Evolutionary conservation across 768 basidiomycete species (phyloP).

Genomic region (Russula virescens): DNA sequence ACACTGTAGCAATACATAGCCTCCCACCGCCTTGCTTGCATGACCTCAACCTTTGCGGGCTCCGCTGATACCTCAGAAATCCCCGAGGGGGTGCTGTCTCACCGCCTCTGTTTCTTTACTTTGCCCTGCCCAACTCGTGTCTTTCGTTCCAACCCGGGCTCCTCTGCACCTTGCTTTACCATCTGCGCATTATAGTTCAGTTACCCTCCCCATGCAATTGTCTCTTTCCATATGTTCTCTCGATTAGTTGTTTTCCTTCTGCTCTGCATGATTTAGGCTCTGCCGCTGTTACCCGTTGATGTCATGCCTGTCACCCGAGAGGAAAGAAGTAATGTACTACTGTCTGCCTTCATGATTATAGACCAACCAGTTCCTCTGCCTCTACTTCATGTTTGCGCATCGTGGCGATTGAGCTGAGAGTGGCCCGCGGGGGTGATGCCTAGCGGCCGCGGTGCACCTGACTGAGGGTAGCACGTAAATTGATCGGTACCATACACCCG

Average conservation of each 20-base stretch:
- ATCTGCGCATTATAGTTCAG: slow-evolving; percentile 23
- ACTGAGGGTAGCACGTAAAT: slow-evolving; percentile 8
- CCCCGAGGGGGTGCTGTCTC: slow-evolving; percentile 12
- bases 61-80: slow-evolving; percentile 19
- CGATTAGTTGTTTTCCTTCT: slow-evolving; percentile 14
- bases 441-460: slow-evolving; percentile 6
- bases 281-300: slow-evolving; percentile 13
- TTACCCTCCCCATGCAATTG: slow-evolving; percentile 17
- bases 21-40: slow-evolving; percentile 13
- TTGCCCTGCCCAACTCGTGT: slow-evolving; percentile 14
- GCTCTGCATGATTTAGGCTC: slow-evolving; percentile 16
- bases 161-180: slow-evolving; percentile 18
- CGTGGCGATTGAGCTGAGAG: not conserved
- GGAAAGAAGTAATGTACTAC: slow-evolving; percentile 21
- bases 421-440: not conserved
- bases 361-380: not conserved
- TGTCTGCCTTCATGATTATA: slow-evolving; percentile 12
- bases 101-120: not conserved
- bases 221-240: slow-evolving; percentile 16
- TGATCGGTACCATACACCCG: slow-evolving; percentile 19
- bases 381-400: not conserved
- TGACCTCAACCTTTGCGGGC: slow-evolving; percentile 8
- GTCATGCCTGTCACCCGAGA: slow-evolving; percentile 6
- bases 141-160: not conserved
- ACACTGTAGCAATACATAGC: slow-evolving; percentile 23